Evolutionary conservation across 73 alveolate genomes (phyloP), one percentile per base, ranked within the genome.

Genomic region (Paramecium sonneborni): DNA sequence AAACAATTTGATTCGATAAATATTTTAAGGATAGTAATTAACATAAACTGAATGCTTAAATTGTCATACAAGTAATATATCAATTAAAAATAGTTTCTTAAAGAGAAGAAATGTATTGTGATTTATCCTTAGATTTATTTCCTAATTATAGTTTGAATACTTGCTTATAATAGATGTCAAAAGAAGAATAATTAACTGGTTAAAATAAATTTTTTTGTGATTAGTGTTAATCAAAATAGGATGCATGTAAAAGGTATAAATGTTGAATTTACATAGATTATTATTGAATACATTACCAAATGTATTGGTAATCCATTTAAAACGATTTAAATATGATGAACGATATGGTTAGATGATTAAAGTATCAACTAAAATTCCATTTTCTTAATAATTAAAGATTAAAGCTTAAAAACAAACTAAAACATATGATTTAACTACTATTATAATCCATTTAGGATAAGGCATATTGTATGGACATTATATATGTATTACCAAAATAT

Each of bases 281-380:
- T 26, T 70, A 5, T 24, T 88, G 3, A 37, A 41, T 56, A 52
- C 57, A 20, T 15, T 88, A 30, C 94, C 94, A 24, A 18, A 88
- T 56, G 55, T 82, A 1, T 52, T 88, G 4, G 87, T 70, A 44
- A 28, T 76, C 15, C 94, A 88, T 88, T 28, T 88, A 26, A 88
- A 88, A 55, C 46, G 94, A 28, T 88, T 88, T 37, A 88, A 88
- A 72, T 88, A 88, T 70, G 94, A 88, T 88, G 94, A 88, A 15
- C 35, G 91, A 46, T 35, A 23, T 35, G 74, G 74, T 32, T 39
- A 57, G 76, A 88, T 88, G 94, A 70, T 88, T 38, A 88, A 88
- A 70, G 46, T 88, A 2, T 52, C 76, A 28, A 28, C 91, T 12
- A 88, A 70, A 30, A 82, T 88, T 57, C 91, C 94, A 3, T 88